A percentile compares a stretch with the other conserved stretches of the same genome.
phyloP scores from a whole-genome alignment of 73 alveolate genomes.

The Paramecium pentaurelia region DNA sequence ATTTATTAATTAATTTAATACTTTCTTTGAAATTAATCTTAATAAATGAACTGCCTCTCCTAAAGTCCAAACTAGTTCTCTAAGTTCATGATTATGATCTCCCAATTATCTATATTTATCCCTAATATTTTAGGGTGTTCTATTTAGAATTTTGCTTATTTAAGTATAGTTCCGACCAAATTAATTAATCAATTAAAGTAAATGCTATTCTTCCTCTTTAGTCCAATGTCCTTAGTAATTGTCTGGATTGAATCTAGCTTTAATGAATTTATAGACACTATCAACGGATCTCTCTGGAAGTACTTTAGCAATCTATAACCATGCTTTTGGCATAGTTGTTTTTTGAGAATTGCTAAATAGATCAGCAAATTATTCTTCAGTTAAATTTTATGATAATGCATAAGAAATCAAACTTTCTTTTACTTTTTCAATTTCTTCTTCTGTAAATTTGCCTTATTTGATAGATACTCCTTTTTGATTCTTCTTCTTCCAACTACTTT shows the following conservation, averaged over 20 bases:
- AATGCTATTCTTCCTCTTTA: constrained; percentile 67
- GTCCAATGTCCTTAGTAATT: constrained; percentile 82
- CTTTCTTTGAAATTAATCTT: constrained; percentile 61
- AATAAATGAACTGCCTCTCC: constrained; percentile 68
- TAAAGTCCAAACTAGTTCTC: constrained; percentile 56
- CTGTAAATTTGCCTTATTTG: constrained; percentile 73
- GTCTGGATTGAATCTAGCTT: constrained; percentile 74
- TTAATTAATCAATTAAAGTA: constrained; percentile 70
- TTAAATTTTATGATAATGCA: constrained; percentile 60
- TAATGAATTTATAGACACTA: constrained; percentile 75
- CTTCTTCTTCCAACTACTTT: constrained; percentile 49
- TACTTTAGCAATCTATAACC: constrained; percentile 75
- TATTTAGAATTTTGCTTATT: constrained; percentile 73
- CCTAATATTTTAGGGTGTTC: constrained; percentile 75
- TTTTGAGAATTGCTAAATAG: constrained; percentile 66
- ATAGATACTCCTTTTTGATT: constrained; percentile 29
- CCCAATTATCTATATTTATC: constrained; percentile 80
- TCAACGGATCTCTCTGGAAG: constrained; percentile 75
- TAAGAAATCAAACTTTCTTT: constrained; percentile 71
- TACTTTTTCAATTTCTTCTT: constrained; percentile 68
- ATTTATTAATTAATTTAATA: constrained; percentile 43
- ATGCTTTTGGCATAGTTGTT: constrained; percentile 66
- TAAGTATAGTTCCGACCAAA: constrained; percentile 76
- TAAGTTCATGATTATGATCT: constrained; percentile 60
- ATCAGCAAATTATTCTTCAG: constrained; percentile 64